These are phyloP conservation scores for Erodium maritimum DNA, from an alignment of 345 rosid genomes.

Conservation along the genomic window DNA sequence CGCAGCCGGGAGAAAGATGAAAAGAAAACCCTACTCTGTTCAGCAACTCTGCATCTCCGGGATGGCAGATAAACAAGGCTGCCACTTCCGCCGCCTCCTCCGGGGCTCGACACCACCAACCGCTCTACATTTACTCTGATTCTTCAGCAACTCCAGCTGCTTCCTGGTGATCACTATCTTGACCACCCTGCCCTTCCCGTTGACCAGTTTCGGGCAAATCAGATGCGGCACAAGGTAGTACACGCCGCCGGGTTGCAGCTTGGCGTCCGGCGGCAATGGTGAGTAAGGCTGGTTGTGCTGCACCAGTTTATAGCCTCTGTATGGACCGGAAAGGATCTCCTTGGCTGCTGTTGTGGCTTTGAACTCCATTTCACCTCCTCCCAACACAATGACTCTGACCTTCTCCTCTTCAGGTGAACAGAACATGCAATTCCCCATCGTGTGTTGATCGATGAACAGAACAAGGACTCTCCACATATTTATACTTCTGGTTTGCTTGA, in stretches of 20 bases:
- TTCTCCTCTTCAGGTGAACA: background rate
- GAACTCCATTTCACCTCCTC: background rate
- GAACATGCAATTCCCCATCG: background rate
- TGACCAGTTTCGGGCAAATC: background rate
- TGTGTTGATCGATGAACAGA: background rate
- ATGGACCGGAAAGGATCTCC: background rate
- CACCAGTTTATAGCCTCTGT: background rate
- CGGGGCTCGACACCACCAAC: conserved; percentile 7
- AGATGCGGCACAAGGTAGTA: background rate
- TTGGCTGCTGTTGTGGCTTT: background rate
- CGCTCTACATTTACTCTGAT: conserved; percentile 11
- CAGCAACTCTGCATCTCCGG: conserved; percentile 24
- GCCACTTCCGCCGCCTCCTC: conserved; percentile 30
- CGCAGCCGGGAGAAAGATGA: no score
- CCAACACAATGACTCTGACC: background rate
- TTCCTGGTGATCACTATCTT: conserved; percentile 36
- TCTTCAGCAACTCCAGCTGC: conserved; percentile 30
- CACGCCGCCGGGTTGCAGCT: background rate
- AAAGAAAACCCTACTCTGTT: background rate
- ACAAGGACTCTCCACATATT: background rate
- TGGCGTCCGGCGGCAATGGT: background rate
- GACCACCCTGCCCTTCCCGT: conserved; percentile 1
- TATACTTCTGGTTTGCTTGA: no score
- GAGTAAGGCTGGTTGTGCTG: background rate
- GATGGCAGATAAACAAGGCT: conserved; percentile 41